These are phyloP conservation scores for Aspergillus ostianus DNA, from an alignment of 495 filamentous ascomycete genomes.

Conservation along the genomic window DNA sequence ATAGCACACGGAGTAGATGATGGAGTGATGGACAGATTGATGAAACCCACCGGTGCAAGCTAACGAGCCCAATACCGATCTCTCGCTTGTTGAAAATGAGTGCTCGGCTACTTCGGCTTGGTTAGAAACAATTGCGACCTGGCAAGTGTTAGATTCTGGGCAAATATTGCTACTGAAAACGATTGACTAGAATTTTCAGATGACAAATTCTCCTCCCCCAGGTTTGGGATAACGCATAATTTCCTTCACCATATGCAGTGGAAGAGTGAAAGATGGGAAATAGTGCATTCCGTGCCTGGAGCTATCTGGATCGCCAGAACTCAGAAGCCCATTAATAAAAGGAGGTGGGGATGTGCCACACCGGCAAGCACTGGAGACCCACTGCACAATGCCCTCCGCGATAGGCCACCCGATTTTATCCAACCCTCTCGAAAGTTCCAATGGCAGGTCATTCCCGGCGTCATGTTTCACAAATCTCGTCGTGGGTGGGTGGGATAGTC, in stretches of 20 bases:
- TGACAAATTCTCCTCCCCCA: background rate
- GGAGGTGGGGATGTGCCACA: background rate
- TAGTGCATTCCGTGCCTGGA: background rate
- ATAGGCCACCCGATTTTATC: background rate
- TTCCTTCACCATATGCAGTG: too few species aligned
- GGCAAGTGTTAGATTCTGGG: background rate
- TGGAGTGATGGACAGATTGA: background rate
- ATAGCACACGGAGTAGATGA: background rate
- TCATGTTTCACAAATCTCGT: background rate
- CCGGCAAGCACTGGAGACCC: too few species aligned
- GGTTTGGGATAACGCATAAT: too few species aligned
- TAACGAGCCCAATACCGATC: background rate
- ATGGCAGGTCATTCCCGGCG: background rate
- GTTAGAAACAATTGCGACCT: too few species aligned
- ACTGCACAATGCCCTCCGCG: background rate
- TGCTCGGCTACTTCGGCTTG: background rate
- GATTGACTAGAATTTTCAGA: background rate
- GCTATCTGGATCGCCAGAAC: background rate
- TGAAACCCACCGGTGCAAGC: constrained; percentile 1
- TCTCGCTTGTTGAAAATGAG: background rate
- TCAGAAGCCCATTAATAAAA: background rate
- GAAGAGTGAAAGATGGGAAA: background rate
- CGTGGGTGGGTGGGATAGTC: background rate
- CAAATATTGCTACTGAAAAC: background rate
- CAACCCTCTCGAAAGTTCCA: background rate